Conservation (phyloP, 2,329 filamentous ascomycete species). For the Venturiaceae sp. region DNA sequence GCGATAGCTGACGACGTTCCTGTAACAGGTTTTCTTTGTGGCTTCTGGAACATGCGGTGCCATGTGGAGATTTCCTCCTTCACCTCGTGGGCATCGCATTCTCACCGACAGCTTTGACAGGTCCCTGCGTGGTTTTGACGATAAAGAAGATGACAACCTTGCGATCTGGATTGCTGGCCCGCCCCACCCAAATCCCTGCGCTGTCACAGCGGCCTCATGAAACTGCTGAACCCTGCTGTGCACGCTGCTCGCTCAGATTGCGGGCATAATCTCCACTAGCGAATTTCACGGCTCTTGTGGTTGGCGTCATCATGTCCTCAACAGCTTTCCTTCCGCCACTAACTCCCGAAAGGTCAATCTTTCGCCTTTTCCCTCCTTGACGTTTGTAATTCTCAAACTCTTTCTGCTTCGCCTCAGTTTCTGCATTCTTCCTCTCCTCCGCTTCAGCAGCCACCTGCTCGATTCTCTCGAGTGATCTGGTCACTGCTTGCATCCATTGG, state of each 20-base stretch:
- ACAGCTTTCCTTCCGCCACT: conserved; percentile 70
- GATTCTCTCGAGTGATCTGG: conserved; percentile 68
- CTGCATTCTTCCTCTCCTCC: conserved; percentile 60
- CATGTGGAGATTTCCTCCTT: no score
- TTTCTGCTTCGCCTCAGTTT: conserved; percentile 56
- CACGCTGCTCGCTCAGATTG: background rate
- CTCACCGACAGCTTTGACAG: no score
- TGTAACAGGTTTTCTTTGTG: no score
- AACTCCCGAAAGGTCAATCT: conserved; percentile 57
- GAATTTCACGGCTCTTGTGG: conserved; percentile 57
- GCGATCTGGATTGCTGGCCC: no score
- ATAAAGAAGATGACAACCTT: no score
- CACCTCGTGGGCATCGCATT: no score
- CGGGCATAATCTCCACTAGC: conserved; percentile 63
- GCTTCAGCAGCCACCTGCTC: conserved; percentile 71
- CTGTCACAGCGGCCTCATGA: background rate
- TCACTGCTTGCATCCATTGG: conserved; percentile 73
- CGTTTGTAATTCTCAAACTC: conserved; percentile 63
- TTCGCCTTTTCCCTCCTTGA: conserved; percentile 63
- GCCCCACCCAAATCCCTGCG: background rate
- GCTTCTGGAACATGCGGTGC: no score
- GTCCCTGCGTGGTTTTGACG: no score
- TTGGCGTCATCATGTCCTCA: conserved; percentile 64
- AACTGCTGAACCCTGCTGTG: background rate
- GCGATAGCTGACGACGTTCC: no score